Conservation (phyloP, 2,329 filamentous ascomycete genomes). For the Emergomyces pasteurianus region DNA sequence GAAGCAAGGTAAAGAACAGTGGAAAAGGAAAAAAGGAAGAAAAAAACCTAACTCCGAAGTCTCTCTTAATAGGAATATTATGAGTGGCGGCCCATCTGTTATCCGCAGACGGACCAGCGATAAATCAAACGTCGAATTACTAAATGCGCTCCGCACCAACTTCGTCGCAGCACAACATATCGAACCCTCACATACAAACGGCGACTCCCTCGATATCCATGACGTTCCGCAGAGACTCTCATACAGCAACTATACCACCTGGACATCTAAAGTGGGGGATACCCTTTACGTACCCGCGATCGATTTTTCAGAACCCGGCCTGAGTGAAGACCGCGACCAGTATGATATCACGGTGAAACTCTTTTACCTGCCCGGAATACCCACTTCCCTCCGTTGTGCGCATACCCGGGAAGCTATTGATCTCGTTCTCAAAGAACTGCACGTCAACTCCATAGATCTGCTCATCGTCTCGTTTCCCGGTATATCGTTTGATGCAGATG, state of each 20-base stretch:
- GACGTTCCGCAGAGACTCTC: constrained; percentile 9
- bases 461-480: constrained; percentile 89
- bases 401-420: constrained; percentile 69
- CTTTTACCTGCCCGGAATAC: constrained; percentile 72
- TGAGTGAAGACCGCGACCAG: constrained; percentile 67
- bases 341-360: constrained; percentile 96
- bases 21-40: background rate
- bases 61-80: constrained; percentile 56
- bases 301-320: constrained; percentile 56
- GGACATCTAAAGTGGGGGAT: constrained; percentile 52
- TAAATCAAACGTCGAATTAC: constrained; percentile 87
- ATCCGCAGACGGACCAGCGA: constrained; percentile 65
- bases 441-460: constrained; percentile 65
- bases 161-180: constrained; percentile 63
- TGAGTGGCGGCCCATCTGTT: constrained; percentile 70
- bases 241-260: constrained; percentile 37
- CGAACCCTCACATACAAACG: constrained; percentile 21
- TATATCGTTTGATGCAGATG: constrained; percentile 85
- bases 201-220: constrained; percentile 13
- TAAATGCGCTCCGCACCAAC: constrained; percentile 75
- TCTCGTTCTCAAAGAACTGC: constrained; percentile 68
- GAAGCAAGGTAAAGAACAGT: too few relatives aligned
- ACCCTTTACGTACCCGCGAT: constrained; percentile 67
- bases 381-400: constrained; percentile 50
- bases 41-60: background rate